Base-by-base conservation (phyloP, 768 basidiomycete species). In the Guyanaporus albipodus region DNA sequence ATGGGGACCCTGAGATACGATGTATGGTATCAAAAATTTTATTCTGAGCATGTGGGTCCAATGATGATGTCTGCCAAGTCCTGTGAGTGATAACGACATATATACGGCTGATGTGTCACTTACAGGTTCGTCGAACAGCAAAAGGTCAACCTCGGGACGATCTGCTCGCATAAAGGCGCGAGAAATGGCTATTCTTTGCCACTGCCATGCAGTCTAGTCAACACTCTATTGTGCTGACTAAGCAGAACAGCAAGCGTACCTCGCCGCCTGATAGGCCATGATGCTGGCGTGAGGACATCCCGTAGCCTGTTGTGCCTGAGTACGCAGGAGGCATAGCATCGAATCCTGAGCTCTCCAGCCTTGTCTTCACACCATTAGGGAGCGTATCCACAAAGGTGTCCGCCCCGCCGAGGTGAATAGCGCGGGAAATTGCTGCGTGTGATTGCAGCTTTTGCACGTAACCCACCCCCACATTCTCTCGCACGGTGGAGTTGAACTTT, bases 401-500 rank as follows among this genome's bases (percentile, higher is more conserved):
- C 14, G 87, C 90, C 38, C 85, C 85, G 19, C 86, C 89, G 27
- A 87, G 72, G 37, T 72, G 72, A 32, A 91, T 67, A n/a, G 91
- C 90, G 17, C 70, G 67, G 49, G 77, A 71, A 44, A 93, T 72
- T 10, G 79, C 78, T 4, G 71, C 67, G 14, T 74, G 73, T 42
- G 78, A 75, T 28, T 73, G 68, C 52, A 91, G 65, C 54, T 80
- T 77, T 12, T 77, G 76, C 17, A 92, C 78, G 55, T 76, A 79
- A 17, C 91, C 91, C 4, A 93, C 69, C n/a, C 91, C 91, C 23
- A 91, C 82, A 60, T 94, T 94, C 62, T 91, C 87, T 52, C 81
- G 74, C 15, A 91, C 74, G 0, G 88, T 82, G 6, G 83, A 75
- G 57, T 80, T 83, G 62, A 86, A 91, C 61, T 84, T 84, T 41